Evolutionary conservation across 352 stramenopile species (phyloP), one percentile per base, ranked within the genome.

Genomic region (Phytophthora agathidicida): DNA sequence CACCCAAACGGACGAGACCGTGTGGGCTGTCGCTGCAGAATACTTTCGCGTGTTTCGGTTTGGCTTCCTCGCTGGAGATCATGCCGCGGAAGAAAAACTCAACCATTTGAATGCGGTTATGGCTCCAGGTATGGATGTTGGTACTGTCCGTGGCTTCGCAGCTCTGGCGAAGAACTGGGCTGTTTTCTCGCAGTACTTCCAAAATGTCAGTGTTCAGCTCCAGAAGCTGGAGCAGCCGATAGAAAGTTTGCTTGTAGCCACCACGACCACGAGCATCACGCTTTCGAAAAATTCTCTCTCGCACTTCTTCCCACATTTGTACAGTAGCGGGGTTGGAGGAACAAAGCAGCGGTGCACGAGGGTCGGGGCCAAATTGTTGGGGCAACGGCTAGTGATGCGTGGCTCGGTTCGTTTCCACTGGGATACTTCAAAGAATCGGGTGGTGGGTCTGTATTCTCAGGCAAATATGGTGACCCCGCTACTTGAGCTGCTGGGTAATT

Each of bases 401-500:
- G 46, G 46, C 1, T 23, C 24, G 13, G 17, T 54, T 24, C 10
- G 27, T 7, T 45, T 54, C 11, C 13, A 36, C 3, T 54, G 46
- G 46, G 47, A 46, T 26, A 10, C 13, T 5, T 7, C 4, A 5
- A 31, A 3, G 3, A n/a, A 16, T 7, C 33, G 47, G 1, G 23
- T 56, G 4, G 33, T 16, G 9, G 17, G 23, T 7, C 7, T 56
- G 23, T 9, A 56, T 33, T 22, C 31, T 3, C 31, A 41, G 20
- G 44, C n/a, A 5, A 20, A 52, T n/a, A 22, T 46, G 4, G n/a
- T 46, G 35, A 56, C 46, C n/a, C 46, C 46, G 5, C 22, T 54
- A 10, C 22, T 54, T 3, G 7, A 31, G 23, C 32, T 54, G 20
- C 33, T 54, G 1, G 32, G 33, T 3, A 45, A 19, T 17, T 22